Evolutionary conservation across 2,329 filamentous ascomycete genomes (phyloP), one percentile per base, ranked within the genome.

Genomic region (Xylariomycetidae sp.): DNA sequence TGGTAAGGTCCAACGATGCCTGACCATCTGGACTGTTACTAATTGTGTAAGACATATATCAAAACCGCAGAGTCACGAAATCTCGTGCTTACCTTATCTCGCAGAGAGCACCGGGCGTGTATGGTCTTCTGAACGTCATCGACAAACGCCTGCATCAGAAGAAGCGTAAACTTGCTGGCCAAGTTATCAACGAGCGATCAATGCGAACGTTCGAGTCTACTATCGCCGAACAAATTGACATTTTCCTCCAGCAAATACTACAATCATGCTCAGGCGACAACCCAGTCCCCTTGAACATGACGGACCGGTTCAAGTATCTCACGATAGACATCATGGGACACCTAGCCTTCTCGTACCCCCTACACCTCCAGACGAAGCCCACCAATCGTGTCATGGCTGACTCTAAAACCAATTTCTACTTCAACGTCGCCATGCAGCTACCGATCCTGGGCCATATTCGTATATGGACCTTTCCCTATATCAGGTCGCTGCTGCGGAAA

Each of bases 41-140:
- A 18, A 29, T 16, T 5, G 23, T 22, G n/a, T n/a, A 11, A 41
- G 36, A 33, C 16, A 41, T 41, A 18, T 41, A 38, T 13, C 36
- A 34, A 11, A 41, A 38, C 23, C 28, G 36, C 14, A 7, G 20
- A 8, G 22, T 41, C 17, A 41, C 32, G 2, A 41, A 41, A 11
- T 31, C 35, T 8, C 22, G 25, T 6, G 29, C n/a, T 9, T 41
- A 41, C 27, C 36, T 38, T 15, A 23, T 30, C 6, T 33, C 38
- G 4, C 39, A 33, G 18, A 25, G 31, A n/a, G 31, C 25, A 5
- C 25, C 32, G 6, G 18, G 23, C 16, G n/a, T 26, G 11, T 33
- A 33, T 9, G 26, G 27, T n/a, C 20, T 41, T 6, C 33, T 38
- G 31, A 41, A 29, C 22, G 27, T 30, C n/a, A 23, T 41, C 13